Evolutionary conservation across 257 asterid genomes (phyloP).

Genomic region (Nemophila menziesii): DNA sequence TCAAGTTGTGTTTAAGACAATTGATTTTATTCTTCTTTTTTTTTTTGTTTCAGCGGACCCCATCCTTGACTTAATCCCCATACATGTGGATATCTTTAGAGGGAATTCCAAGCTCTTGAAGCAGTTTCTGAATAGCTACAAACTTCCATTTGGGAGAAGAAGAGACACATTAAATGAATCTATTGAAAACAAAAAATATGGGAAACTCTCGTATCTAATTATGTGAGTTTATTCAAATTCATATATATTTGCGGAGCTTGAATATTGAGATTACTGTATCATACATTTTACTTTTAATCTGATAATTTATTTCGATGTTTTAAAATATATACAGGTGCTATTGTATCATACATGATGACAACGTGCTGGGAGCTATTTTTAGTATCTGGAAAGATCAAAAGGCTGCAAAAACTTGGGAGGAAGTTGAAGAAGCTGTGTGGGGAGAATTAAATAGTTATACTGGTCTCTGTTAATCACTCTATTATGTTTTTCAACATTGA

Average conservation of each 20-base stretch:
- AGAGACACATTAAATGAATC: conserved; percentile 17
- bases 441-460: conserved; percentile 52
- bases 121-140: conserved; percentile 62
- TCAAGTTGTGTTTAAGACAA: background rate
- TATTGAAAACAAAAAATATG: conserved; percentile 23
- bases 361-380: conserved; percentile 75
- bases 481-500: background rate
- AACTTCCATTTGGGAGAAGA: conserved; percentile 48
- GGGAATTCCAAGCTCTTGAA: conserved; percentile 64
- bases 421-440: conserved; percentile 86
- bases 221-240: conserved; percentile 43
- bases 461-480: conserved; percentile 17
- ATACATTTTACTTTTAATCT: background rate
- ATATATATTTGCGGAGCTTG: background rate
- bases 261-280: background rate
- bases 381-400: conserved; percentile 63
- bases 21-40: conserved; percentile 14
- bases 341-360: conserved; percentile 76
- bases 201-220: conserved; percentile 55
- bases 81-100: conserved; percentile 70
- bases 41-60: conserved; percentile 59
- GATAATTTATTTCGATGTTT: conserved; percentile 5
- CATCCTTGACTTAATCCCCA: conserved; percentile 67
- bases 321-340: conserved; percentile 48
- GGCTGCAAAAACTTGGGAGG: conserved; percentile 73